Percentiles rank a stretch among this genome's conserved stretches.
Conservation (phyloP, 2,329 filamentous ascomycete species). For the Helotiales sp. region DNA sequence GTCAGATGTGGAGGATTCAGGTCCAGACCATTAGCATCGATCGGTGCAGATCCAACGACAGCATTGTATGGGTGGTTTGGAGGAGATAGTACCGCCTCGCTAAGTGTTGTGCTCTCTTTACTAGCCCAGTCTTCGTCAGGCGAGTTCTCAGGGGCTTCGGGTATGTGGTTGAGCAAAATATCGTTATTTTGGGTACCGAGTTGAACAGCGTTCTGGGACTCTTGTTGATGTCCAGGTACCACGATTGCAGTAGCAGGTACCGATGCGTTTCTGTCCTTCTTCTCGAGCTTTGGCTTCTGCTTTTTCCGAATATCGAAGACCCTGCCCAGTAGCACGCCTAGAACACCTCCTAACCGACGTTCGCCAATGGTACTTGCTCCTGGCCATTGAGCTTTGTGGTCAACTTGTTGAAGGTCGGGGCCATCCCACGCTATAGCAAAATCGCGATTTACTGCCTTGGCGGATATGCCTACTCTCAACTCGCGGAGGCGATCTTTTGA, state of each 20-base stretch:
- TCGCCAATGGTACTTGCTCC: constrained; percentile 59
- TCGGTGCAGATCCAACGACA: constrained; percentile 10
- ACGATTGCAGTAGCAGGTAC: constrained; percentile 18
- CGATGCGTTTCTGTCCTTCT: constrained; percentile 20
- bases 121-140: constrained; percentile 18
- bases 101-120: constrained; percentile 16
- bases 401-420: constrained; percentile 60
- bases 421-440: constrained; percentile 66
- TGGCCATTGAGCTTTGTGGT: constrained; percentile 56
- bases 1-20: constrained; percentile 13
- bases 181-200: constrained; percentile 17
- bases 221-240: constrained; percentile 10
- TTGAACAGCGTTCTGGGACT: constrained; percentile 10
- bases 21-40: constrained; percentile 18
- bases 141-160: constrained; percentile 14
- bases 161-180: constrained; percentile 15
- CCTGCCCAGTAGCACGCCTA: constrained; percentile 67
- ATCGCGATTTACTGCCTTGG: constrained; percentile 44
- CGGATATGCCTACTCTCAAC: constrained; percentile 71
- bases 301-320: constrained; percentile 58
- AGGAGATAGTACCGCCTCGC: constrained; percentile 12
- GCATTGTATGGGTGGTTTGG: constrained; percentile 18
- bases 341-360: constrained; percentile 64
- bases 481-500: constrained; percentile 68
- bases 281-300: constrained; percentile 27